These are phyloP conservation scores for Rhododendron kiyosumense DNA, from an alignment of 148 eudicot species.

Conservation along the genomic window DNA sequence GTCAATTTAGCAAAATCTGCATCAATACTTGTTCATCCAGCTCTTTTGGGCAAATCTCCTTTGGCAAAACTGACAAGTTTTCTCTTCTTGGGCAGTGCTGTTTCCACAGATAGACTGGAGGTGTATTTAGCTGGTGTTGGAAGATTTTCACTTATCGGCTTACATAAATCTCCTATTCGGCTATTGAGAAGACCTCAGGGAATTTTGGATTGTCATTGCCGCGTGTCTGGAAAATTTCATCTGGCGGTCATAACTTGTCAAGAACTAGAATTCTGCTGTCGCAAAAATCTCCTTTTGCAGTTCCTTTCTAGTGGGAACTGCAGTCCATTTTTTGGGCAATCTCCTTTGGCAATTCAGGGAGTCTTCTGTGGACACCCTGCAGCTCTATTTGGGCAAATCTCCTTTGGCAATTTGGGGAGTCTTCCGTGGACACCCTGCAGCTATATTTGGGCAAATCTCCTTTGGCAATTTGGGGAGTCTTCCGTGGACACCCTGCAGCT, in stretches of 20 bases:
- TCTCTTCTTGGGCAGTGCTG: neutral
- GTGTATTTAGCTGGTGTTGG: neutral
- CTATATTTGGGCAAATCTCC: conserved; percentile 49
- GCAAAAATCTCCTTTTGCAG: neutral
- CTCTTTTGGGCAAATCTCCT: conserved; percentile 62
- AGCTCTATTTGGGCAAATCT: conserved; percentile 46
- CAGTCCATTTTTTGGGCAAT: conserved; percentile 46
- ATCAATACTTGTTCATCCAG: conserved; percentile 12
- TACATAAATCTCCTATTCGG: neutral
- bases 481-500: conserved; percentile 16
- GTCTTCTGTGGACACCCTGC: neutral
- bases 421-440: neutral
- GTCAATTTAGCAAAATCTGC: neutral
- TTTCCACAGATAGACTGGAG: conserved; percentile 1
- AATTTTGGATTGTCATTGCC: neutral
- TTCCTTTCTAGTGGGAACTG: conserved; percentile 12
- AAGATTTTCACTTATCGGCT: neutral
- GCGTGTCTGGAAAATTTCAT: conserved; percentile 16
- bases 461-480: conserved; percentile 50
- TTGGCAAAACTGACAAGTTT: conserved; percentile 41
- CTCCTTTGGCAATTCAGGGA: conserved; percentile 55
- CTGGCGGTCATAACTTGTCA: conserved; percentile 18
- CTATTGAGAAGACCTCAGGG: conserved; percentile 7
- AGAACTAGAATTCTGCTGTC: neutral
- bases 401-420: conserved; percentile 47